Base-by-base conservation (phyloP, 805 yeast species). In the Ogataea siamensis region DNA sequence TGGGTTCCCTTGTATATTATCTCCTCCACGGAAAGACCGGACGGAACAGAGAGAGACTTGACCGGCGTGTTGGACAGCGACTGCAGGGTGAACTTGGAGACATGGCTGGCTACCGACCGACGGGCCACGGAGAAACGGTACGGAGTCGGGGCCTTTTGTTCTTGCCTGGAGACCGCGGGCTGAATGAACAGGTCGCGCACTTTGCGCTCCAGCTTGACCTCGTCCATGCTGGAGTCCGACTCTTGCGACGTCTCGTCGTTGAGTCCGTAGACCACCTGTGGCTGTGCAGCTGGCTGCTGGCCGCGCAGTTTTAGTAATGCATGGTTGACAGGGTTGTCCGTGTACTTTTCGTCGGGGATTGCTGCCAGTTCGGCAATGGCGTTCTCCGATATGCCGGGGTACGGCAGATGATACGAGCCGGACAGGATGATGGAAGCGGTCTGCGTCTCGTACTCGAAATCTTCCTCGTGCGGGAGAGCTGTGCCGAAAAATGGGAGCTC, bases 241-340 rank as follows among this genome's bases (percentile, higher is more conserved):
- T 29, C 32, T 3, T 27, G 21, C 10, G 34, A 23, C 1, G n/a
- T 22, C 39, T 57, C 64, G 34, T 60, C 66, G 32, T 57, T 58
- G 27, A 60, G 35, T 3, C 62, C 58, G 27, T 49, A 23, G 6
- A 48, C 54, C 10, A 39, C 33, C 22, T 22, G 25, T n/a, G 25
- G 25, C 25, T 22, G 13, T 22, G 25, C 25, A 9, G 42, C 34
- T 5, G 39, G 39, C 4, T 37, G 13, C 25, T 69, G 76, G 1
- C 96, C 98, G 61, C 86, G 94, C 20, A 91, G 66, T 60, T 84
- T 89, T 62, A 68, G 68, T 49, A 89, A 66, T 0, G 98, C 88
- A 32, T 79, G 76, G 35, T 70, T 73, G 10, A 88, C 67, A 0
- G 95, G 96, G 59, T 87, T 85, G 12, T 72, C 76, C 19, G 71